These are phyloP conservation scores for Trichosporon sp. DNA, from an alignment of 1,284 basidiomycete genomes.

Conservation along the genomic window DNA sequence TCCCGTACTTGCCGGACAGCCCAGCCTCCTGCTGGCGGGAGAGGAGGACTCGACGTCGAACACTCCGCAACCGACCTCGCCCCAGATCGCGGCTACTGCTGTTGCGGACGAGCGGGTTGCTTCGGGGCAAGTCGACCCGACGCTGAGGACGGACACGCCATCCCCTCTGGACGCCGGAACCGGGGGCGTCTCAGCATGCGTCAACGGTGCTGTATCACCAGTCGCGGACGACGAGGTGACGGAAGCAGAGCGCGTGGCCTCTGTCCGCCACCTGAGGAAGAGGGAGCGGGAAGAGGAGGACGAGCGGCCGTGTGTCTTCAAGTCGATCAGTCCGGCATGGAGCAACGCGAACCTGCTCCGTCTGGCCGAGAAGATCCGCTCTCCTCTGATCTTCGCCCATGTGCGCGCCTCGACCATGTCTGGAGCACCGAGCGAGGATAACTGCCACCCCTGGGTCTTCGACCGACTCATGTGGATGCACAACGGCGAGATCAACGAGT, in stretches of 20 bases:
- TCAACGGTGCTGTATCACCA: background rate
- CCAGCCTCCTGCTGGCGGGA: background rate
- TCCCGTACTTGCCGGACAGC: slow-evolving; percentile 31
- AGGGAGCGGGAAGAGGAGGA: slow-evolving; percentile 69
- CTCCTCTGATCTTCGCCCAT: slow-evolving; percentile 90
- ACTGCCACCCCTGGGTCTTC: slow-evolving; percentile 88
- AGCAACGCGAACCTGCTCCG: slow-evolving; percentile 87
- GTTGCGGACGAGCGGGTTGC: background rate
- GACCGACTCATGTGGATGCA: slow-evolving; percentile 96
- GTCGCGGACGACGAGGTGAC: slow-evolving; percentile 25
- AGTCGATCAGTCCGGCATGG: slow-evolving; percentile 93
- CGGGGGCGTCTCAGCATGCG: background rate
- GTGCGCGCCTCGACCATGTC: slow-evolving; percentile 77
- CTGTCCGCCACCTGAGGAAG: slow-evolving; percentile 40
- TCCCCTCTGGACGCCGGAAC: background rate
- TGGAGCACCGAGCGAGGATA: slow-evolving; percentile 82
- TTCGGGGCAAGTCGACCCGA: background rate
- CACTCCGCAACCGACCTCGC: slow-evolving; percentile 11
- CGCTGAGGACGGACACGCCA: slow-evolving; percentile 28
- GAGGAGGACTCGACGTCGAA: slow-evolving; percentile 3
- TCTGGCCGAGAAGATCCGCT: slow-evolving; percentile 92
- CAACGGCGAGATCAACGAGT: slow-evolving; percentile 83
- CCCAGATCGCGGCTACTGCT: background rate
- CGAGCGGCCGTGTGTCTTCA: slow-evolving; percentile 90
- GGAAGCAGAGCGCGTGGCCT: slow-evolving; percentile 34